Conservation (phyloP, 2,329 filamentous ascomycete genomes). For the Venturia nashicola region DNA sequence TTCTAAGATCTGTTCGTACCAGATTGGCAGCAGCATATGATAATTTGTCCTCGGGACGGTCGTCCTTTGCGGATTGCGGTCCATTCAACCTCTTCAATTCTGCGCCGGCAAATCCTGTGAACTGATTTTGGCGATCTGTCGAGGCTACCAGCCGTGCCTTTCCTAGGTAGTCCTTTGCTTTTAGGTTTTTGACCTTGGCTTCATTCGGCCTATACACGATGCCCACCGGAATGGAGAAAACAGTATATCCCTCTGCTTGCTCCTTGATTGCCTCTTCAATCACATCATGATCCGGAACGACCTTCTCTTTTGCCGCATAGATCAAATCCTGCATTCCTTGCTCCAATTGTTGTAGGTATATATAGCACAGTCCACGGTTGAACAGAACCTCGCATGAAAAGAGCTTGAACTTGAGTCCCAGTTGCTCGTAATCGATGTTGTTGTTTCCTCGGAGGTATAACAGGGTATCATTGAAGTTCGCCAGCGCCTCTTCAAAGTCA, state of each 20-base stretch:
- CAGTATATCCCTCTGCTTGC: conserved; percentile 93
- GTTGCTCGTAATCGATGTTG: conserved; percentile 93
- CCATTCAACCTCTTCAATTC: conserved; percentile 60
- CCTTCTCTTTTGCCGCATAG: conserved; percentile 90
- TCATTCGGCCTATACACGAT: conserved; percentile 93
- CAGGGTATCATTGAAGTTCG: conserved; percentile 97
- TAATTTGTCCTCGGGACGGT: conserved; percentile 69
- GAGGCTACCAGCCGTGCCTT: conserved; percentile 90
- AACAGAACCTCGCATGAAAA: conserved; percentile 97
- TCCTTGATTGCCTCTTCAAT: conserved; percentile 95
- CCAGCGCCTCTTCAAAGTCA: conserved; percentile 92
- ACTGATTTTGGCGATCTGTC: conserved; percentile 67
- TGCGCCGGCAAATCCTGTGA: conserved; percentile 67
- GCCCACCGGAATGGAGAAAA: conserved; percentile 95
- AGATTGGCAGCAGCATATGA: conserved; percentile 90
- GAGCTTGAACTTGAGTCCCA: conserved; percentile 89
- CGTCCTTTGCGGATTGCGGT: conserved; percentile 50
- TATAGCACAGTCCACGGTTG: conserved; percentile 93
- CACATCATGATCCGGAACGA: conserved; percentile 90
- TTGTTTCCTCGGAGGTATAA: conserved; percentile 91
- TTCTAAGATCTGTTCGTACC: conserved; percentile 73
- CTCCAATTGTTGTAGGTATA: conserved; percentile 86
- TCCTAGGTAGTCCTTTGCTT: conserved; percentile 94
- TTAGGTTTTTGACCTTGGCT: conserved; percentile 95
- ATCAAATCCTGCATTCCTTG: conserved; percentile 81